Base-by-base conservation (phyloP, 2,329 filamentous ascomycete genomes). In the Basipetospora chlamydospora region DNA sequence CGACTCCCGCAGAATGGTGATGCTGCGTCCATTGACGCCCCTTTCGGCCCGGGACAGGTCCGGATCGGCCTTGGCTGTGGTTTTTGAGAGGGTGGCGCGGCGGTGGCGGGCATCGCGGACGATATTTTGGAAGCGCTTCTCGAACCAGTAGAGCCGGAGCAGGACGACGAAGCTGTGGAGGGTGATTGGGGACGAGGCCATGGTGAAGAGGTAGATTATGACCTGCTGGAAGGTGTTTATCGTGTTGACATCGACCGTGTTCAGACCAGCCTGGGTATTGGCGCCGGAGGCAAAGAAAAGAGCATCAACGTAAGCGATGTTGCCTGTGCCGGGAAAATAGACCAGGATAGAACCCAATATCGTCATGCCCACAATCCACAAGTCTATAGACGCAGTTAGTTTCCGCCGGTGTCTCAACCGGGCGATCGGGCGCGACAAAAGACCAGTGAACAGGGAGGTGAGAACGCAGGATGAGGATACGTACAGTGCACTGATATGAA, bases 141-240 rank as follows among this genome's bases (percentile, higher is more conserved):
- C 87, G 53, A 98, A 98, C 88, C 88, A 98, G 58, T 94, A 95
- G 2, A 98, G 65, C 18, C 90, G 80, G 11, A 96, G 68, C 47
- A 94, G 88, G 6, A 98, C 90, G 30, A 98, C 85, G 30, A 74
- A 80, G 2, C 81, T 74, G 50, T 93, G 77, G 47, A 94, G 78
- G 32, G 81, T 77, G 42, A 94, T 90, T 0, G 86, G 86, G 35
- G 85, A 93, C 18, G 79, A 76, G 10, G 84, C 47, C 65, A 85
- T 77, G 4, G 79, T 64, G 28, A 83, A 65, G 6, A 86, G 48
- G 47, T 80, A 86, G 18, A 92, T 60, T 35, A 81, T 66, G 28
- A 83, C 55, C 58, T 90, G 80, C 52, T 84, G 80, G 43, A 80
- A 82, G 4, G 75, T 79, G 43, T 71, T 74, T 23, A 86, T 60